These are phyloP conservation scores for Bipolaris victoriae DNA, from an alignment of 2,329 filamentous ascomycete genomes.

Conservation along the genomic window DNA sequence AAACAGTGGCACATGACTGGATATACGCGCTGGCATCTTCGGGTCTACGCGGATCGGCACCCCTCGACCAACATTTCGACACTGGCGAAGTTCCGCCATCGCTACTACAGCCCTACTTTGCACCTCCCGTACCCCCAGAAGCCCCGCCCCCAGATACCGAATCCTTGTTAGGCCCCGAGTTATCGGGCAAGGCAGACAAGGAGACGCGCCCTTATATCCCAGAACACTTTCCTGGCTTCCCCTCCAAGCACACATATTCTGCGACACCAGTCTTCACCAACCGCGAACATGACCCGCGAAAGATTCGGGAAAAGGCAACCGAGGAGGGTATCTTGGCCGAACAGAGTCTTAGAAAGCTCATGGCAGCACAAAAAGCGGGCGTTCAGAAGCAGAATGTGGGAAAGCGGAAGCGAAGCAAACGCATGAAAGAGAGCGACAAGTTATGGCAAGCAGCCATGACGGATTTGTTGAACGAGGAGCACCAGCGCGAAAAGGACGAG, in stretches of 20 bases:
- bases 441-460: conserved; percentile 64
- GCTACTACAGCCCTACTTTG: conserved; percentile 50
- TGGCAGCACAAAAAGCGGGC: conserved; percentile 57
- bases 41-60: conserved; percentile 48
- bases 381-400: conserved; percentile 43
- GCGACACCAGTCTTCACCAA: conserved; percentile 64
- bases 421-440: conserved; percentile 53
- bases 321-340: conserved; percentile 70
- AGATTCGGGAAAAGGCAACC: conserved; percentile 67
- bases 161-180: conserved; percentile 58
- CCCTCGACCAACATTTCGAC: conserved; percentile 51
- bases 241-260: conserved; percentile 69
- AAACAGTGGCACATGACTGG: conserved; percentile 66
- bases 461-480: conserved; percentile 55
- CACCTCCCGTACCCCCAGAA: conserved; percentile 50
- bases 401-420: conserved; percentile 50
- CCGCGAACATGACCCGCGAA: conserved; percentile 65
- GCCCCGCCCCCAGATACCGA: conserved; percentile 52
- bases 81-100: conserved; percentile 45
- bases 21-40: conserved; percentile 57
- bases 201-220: conserved; percentile 62
- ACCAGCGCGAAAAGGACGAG: conserved; percentile 34
- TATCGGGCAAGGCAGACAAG: conserved; percentile 56
- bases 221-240: conserved; percentile 65
- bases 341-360: conserved; percentile 67